A percentile compares a stretch with the other conserved stretches of the same genome.
Evolutionary conservation across 352 stramenopile genomes (phyloP).

Genomic region (Pythium rhizo-oryzae): DNA sequence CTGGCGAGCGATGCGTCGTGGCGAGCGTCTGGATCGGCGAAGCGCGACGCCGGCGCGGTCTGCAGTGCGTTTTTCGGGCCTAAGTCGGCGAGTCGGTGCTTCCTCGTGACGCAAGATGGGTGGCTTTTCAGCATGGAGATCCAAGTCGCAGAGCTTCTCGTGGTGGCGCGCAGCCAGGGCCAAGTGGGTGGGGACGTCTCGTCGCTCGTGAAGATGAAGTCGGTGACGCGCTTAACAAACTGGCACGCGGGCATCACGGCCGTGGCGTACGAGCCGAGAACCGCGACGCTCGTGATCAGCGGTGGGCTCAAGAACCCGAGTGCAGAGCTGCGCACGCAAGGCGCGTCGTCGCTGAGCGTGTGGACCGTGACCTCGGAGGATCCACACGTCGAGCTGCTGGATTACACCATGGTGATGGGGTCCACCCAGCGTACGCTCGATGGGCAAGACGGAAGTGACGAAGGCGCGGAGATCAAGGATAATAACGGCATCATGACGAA

Average conservation of each 20-base stretch:
- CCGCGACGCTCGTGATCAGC: slow-evolving; percentile 49
- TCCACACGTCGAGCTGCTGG: slow-evolving; percentile 55
- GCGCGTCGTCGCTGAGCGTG: slow-evolving; percentile 66
- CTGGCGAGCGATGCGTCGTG: slow-evolving; percentile 46
- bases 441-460: neutral
- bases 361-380: slow-evolving; percentile 51
- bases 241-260: slow-evolving; percentile 64
- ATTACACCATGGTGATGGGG: slow-evolving; percentile 69
- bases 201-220: slow-evolving; percentile 39
- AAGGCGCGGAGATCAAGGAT: neutral
- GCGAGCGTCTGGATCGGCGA: slow-evolving; percentile 16
- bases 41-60: slow-evolving; percentile 29
- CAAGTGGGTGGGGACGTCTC: neutral
- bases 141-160: slow-evolving; percentile 45
- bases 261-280: slow-evolving; percentile 43
- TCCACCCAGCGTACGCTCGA: neutral
- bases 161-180: slow-evolving; percentile 36
- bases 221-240: slow-evolving; percentile 47
- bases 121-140: slow-evolving; percentile 54
- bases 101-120: slow-evolving; percentile 44
- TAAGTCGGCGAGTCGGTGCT: slow-evolving; percentile 38
- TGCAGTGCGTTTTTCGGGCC: slow-evolving; percentile 46
- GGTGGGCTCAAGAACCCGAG: slow-evolving; percentile 63
- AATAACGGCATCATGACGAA: slow-evolving; percentile 15
- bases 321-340: slow-evolving; percentile 42